These are phyloP conservation scores for Neocallimastix lanati DNA, from an alignment of 192 early-diverging fungal species.

Conservation along the genomic window DNA sequence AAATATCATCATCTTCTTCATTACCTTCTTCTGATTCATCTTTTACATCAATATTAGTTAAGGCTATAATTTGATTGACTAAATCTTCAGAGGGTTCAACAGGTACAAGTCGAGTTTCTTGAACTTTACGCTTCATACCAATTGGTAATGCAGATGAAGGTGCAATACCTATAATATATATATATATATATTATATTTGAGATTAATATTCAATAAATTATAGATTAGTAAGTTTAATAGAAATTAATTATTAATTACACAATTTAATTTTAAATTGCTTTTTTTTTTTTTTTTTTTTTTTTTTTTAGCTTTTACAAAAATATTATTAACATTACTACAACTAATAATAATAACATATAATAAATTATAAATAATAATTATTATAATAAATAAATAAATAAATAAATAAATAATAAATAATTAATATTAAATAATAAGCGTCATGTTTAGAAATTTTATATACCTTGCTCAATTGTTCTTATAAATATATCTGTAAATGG, in stretches of 20 bases:
- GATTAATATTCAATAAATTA: too few relatives aligned
- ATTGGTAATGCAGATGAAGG: conserved; percentile 82
- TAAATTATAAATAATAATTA: too few relatives aligned
- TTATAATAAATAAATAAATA: conserved; percentile 9
- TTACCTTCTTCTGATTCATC: conserved; percentile 14
- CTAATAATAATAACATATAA: too few relatives aligned
- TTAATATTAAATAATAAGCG: too few relatives aligned
- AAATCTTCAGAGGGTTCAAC: conserved; percentile 67
- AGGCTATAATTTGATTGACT: conserved; percentile 67
- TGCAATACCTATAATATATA: conserved; percentile 60
- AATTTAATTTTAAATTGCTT: too few relatives aligned
- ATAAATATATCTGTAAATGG: conserved; percentile 59
- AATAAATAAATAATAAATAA: conserved; percentile 1
- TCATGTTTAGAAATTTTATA: too few relatives aligned
- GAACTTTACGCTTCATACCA: conserved; percentile 57
- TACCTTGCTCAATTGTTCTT: conserved; percentile 58
- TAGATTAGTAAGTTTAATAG: too few relatives aligned
- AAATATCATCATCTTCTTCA: conserved; percentile 19
- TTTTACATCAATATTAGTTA: conserved; percentile 40
- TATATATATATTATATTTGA: too few relatives aligned
- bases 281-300: too few relatives aligned
- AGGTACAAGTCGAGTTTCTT: conserved; percentile 59
- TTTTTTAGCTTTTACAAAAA: too few relatives aligned
- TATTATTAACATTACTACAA: too few relatives aligned
- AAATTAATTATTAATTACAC: too few relatives aligned